Evolutionary conservation across 1,284 basidiomycete species (phyloP).

Genomic region (Athelia psychrophila): DNA sequence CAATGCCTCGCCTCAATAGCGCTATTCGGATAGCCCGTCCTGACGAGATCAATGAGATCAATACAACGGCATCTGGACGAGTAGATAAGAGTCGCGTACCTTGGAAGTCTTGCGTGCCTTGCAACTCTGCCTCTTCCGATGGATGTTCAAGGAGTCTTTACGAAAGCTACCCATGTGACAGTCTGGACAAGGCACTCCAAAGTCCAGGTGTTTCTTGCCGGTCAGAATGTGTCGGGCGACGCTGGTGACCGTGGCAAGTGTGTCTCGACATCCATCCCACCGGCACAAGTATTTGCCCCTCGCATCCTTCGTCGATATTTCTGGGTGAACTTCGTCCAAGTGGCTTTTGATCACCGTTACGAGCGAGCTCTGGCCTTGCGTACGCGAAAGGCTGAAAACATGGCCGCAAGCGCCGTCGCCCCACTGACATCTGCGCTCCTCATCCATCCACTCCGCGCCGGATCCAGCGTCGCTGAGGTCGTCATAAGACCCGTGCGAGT

Average conservation of each 20-base stretch:
- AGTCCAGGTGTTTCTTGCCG: background rate
- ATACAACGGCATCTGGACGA: too few species aligned
- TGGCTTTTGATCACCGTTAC: background rate
- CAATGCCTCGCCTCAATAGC: too few species aligned
- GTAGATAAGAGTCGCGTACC: background rate
- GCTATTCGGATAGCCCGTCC: too few species aligned
- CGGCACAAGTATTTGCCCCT: background rate
- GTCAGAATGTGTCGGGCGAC: background rate
- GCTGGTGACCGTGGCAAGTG: background rate
- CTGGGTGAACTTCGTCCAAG: background rate
- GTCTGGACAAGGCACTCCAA: background rate
- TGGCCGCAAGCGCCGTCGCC: background rate
- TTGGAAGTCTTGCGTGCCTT: background rate
- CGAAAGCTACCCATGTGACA: background rate
- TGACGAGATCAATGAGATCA: too few species aligned
- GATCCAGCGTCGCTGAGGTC: background rate
- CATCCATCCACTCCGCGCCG: background rate
- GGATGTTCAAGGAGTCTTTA: background rate
- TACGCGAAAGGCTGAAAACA: background rate
- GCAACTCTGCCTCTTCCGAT: background rate
- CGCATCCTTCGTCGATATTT: background rate
- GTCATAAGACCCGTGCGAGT: background rate
- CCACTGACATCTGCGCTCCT: background rate
- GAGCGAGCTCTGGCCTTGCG: conserved; percentile 1
- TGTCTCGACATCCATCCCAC: background rate